Evolutionary conservation across 441 rosid species (phyloP), one percentile per base, ranked within the genome.

Genomic region (Eruca vesicaria): DNA sequence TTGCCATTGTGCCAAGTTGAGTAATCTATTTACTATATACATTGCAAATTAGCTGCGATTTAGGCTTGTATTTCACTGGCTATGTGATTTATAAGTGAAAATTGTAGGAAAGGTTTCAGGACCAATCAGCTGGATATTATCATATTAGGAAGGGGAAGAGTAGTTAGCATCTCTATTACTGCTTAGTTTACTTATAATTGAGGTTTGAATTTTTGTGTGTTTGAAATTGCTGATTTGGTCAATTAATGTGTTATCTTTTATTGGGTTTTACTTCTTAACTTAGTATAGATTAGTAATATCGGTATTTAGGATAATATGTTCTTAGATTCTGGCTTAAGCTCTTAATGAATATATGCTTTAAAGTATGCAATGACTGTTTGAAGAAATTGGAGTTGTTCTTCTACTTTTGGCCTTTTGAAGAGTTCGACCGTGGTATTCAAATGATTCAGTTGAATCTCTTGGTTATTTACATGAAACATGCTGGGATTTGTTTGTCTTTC

Each of bases 1-100:
- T 66, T 55, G 68, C 20, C 9, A 48, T 20, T 31, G 72, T 68
- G 55, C 18, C 50, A 50, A 71, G 60, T 79, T 75, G 28, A 68
- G 72, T 26, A 65, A 32, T 62, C 5, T 75, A 35, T 58, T 73
- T 29, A 15, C 10, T 48, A 7, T 48, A 7, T 36, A 48, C 38
- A 68, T 61, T 76, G 79, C 35, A 60, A 53, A 71, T 6, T 57
- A 53, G 75, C 18, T 35, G 0, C 41, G 63, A 45, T 35, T 75
- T 59, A 45, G 19, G 58, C 6, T n/a, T n/a, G 50, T 56, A 7
- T 14, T 59, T 67, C 56, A 59, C 35, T 50, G 55, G 59, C 53
- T 50, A 60, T 14, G 79, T 62, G 57, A 67, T 52, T 57, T 26
- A 19, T 11, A 58, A 68, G 63, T 48, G 63, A 68, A 33, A 23